Evolutionary conservation across 768 basidiomycete species (phyloP).

Genomic region (Chalciporus sphaerocephalus): DNA sequence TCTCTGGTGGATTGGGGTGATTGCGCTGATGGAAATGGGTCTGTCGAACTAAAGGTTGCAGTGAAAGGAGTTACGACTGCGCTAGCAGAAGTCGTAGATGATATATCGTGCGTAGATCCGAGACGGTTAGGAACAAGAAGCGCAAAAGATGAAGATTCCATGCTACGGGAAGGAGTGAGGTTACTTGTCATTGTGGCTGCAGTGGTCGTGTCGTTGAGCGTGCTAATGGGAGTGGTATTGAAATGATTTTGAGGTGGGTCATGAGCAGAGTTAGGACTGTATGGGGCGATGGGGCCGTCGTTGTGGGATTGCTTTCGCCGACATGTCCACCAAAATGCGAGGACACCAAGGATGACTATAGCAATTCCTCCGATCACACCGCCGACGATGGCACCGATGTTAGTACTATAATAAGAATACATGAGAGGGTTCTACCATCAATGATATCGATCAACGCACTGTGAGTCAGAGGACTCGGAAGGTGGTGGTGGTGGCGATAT

Average conservation of each 20-base stretch:
- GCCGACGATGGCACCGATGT: slow-evolving; percentile 10
- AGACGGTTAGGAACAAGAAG: slow-evolving; percentile 14
- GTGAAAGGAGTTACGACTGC: slow-evolving; percentile 7
- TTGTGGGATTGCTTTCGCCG: slow-evolving; percentile 1
- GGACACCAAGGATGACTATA: slow-evolving; percentile 3
- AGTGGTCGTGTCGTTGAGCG: neutral
- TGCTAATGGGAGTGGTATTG: neutral
- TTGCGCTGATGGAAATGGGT: neutral
- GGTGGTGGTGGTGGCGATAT: neutral
- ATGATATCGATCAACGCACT: slow-evolving; percentile 9
- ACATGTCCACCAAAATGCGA: slow-evolving; percentile 11
- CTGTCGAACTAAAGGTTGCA: neutral
- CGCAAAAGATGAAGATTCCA: neutral
- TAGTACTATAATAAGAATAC: neutral
- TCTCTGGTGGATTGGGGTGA: neutral
- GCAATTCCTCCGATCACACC: slow-evolving; percentile 10
- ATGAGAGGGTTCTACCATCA: neutral
- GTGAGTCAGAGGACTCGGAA: neutral
- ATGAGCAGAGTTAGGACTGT: neutral
- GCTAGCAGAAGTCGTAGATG: neutral
- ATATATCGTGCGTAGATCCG: neutral
- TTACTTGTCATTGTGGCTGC: neutral
- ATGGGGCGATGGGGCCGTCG: neutral
- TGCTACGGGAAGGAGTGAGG: neutral
- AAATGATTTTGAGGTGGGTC: neutral